Percentiles rank a stretch among this genome's conserved stretches.
phyloP scores from a whole-genome alignment of 345 rosid species.

The Dimocarpus longan region DNA sequence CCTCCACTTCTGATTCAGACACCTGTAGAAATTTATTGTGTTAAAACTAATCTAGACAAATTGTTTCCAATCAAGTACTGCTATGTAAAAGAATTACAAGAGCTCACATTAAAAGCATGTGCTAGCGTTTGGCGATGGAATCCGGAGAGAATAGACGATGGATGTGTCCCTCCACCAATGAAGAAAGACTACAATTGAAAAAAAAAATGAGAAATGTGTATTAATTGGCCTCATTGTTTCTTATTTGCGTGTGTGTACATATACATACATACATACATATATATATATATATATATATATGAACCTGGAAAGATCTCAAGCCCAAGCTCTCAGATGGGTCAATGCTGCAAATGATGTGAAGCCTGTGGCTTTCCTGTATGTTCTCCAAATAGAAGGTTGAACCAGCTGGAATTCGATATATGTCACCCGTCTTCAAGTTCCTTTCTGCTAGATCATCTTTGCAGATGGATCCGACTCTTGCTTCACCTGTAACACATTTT shows the following conservation, averaged over 20 bases:
- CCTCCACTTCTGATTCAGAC: constrained; percentile 41
- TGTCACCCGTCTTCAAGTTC: constrained; percentile 58
- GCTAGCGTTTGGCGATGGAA: constrained; percentile 63
- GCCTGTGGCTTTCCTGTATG: constrained; percentile 59
- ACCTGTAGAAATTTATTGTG: constrained; percentile 37
- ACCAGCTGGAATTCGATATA: constrained; percentile 69
- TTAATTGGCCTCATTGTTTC: too few relatives aligned
- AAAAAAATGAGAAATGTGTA: neutral
- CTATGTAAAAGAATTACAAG: neutral
- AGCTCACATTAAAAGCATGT: constrained; percentile 72
- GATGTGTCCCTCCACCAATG: constrained; percentile 73
- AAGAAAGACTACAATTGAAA: constrained; percentile 66
- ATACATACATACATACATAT: too few relatives aligned
- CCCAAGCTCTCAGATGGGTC: constrained; percentile 76
- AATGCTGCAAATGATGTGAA: constrained; percentile 66
- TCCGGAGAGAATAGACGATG: constrained; percentile 62
- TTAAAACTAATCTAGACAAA: neutral
- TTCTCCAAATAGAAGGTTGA: constrained; percentile 80
- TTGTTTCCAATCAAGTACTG: neutral
- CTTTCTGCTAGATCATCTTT: constrained; percentile 55
- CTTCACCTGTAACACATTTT: constrained; percentile 62
- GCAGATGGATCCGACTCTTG: constrained; percentile 66
- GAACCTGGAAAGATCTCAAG: constrained; percentile 64
- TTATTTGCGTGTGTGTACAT: too few relatives aligned
- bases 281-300: neutral